Percentiles rank a stretch among this genome's conserved stretches.
phyloP scores from a whole-genome alignment of 2,329 filamentous ascomycete species.

The Aaosphaeria arxii region DNA sequence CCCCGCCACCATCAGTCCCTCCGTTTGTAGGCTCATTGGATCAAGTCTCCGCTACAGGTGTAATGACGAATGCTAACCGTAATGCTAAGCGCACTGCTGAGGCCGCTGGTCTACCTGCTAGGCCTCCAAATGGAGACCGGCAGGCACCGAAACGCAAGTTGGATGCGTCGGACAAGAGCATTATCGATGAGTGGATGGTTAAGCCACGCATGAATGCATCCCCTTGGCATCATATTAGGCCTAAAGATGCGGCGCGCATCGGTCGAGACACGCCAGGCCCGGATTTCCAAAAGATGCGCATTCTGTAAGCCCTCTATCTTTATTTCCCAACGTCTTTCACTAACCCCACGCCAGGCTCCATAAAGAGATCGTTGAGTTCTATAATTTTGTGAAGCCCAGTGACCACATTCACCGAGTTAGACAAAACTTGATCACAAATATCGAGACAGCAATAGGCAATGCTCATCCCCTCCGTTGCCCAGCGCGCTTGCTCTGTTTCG shows the following conservation, averaged over 20 bases:
- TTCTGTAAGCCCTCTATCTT: too few species aligned
- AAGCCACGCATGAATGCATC: background rate
- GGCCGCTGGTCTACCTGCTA: slow-evolving; percentile 6
- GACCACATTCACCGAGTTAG: slow-evolving; percentile 76
- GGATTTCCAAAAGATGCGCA: too few species aligned
- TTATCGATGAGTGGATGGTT: background rate
- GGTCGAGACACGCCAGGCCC: too few species aligned
- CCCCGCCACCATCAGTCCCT: slow-evolving; percentile 1
- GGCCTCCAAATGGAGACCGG: background rate
- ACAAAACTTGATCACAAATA: slow-evolving; percentile 65
- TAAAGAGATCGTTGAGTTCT: slow-evolving; percentile 87
- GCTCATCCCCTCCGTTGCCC: slow-evolving; percentile 10
- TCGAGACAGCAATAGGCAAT: slow-evolving; percentile 57
- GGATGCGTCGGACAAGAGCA: background rate
- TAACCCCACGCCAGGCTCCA: slow-evolving; percentile 64
- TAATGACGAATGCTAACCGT: too few species aligned
- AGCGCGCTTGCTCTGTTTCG: slow-evolving; percentile 72
- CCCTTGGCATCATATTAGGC: background rate
- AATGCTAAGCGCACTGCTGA: slow-evolving; percentile 3
- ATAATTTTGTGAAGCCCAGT: slow-evolving; percentile 75
- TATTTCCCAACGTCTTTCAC: too few species aligned
- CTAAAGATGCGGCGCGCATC: too few species aligned
- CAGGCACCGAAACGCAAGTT: background rate
- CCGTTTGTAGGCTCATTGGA: background rate
- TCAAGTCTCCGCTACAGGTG: background rate